Evolutionary conservation across 73 alveolate genomes (phyloP).

Genomic region (Strombidium stylifer): DNA sequence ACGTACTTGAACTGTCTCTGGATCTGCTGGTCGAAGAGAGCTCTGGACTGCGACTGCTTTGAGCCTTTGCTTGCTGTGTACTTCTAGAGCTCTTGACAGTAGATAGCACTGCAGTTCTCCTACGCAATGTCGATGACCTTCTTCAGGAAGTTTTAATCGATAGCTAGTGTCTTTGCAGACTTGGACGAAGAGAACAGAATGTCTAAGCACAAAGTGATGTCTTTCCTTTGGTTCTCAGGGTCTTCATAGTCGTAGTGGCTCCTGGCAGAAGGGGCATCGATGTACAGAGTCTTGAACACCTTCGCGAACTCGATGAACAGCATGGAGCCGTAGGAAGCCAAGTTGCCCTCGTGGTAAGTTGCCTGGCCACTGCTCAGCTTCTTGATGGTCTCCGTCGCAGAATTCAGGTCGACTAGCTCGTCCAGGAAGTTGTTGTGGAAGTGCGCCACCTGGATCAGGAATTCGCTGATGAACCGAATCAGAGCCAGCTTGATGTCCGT

Average conservation of each 20-base stretch:
- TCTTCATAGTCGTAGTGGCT: conserved; percentile 1
- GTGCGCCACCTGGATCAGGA: not conserved
- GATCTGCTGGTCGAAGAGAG: conserved; percentile 13
- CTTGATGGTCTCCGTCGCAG: too few relatives aligned
- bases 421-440: conserved; percentile 1
- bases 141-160: conserved; percentile 29
- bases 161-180: conserved; percentile 34
- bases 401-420: conserved; percentile 8
- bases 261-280: not conserved
- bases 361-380: too few relatives aligned
- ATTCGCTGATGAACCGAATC: conserved; percentile 18
- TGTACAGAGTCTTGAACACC: conserved; percentile 9
- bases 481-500: conserved; percentile 8
- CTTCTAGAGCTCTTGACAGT: conserved; percentile 21
- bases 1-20: conserved; percentile 23
- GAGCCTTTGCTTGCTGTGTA: not conserved
- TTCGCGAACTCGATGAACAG: conserved; percentile 18
- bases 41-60: not conserved
- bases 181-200: conserved; percentile 7
- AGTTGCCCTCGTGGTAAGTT: too few relatives aligned
- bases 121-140: conserved; percentile 31
- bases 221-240: conserved; percentile 24
- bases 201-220: conserved; percentile 18
- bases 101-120: conserved; percentile 7
- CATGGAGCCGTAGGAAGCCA: conserved; percentile 8